Evolutionary conservation across 2,329 filamentous ascomycete genomes (phyloP).

Genomic region (Raffaelea arxii): DNA sequence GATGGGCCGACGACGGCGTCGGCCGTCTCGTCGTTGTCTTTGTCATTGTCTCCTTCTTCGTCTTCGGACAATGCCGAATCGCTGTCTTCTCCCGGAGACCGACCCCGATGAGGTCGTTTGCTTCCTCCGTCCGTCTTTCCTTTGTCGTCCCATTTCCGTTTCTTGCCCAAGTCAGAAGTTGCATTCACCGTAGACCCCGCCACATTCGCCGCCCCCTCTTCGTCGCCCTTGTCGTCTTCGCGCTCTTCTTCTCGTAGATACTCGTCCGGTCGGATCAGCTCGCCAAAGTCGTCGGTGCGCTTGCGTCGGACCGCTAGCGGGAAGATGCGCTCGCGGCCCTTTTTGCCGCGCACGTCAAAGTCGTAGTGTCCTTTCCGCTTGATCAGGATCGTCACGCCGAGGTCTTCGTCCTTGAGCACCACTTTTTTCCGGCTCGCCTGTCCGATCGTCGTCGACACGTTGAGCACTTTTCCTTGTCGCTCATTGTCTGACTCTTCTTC

Average conservation of each 20-base stretch:
- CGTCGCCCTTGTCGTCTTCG: conserved; percentile 58
- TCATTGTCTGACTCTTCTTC: conserved; percentile 85
- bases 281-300: conserved; percentile 84
- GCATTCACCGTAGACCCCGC: conserved; percentile 31
- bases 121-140: background rate
- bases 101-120: conserved; percentile 34
- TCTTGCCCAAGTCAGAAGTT: conserved; percentile 65
- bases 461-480: conserved; percentile 84
- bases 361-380: conserved; percentile 88
- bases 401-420: conserved; percentile 76
- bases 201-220: conserved; percentile 39
- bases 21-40: conserved; percentile 43
- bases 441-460: conserved; percentile 74
- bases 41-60: conserved; percentile 50
- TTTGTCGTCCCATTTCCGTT: conserved; percentile 80
- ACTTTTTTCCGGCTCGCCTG: conserved; percentile 80
- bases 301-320: conserved; percentile 73
- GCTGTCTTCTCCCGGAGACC: background rate
- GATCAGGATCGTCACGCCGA: conserved; percentile 83
- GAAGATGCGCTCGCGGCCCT: conserved; percentile 85
- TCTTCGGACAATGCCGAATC: conserved; percentile 9
- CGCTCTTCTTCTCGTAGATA: conserved; percentile 89
- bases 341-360: conserved; percentile 84
- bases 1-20: conserved; percentile 57
- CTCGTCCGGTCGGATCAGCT: conserved; percentile 87